Evolutionary conservation across 176 grass and related monocot species (phyloP).

Genomic region (Pontederia crassipes): DNA sequence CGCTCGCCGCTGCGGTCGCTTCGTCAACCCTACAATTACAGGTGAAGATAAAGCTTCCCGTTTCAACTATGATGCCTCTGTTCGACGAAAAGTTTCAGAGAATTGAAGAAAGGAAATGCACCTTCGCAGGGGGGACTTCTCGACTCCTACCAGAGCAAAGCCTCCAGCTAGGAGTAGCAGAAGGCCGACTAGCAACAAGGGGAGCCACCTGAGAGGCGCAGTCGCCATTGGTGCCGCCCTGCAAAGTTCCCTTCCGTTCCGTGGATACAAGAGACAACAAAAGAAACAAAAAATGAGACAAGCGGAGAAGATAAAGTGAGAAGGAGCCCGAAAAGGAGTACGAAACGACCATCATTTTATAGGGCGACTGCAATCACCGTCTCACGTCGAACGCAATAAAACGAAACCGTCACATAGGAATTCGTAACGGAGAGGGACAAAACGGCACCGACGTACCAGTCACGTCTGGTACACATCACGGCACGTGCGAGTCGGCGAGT

Average conservation of each 20-base stretch:
- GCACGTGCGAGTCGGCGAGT: too few relatives aligned
- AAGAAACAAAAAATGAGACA: too few relatives aligned
- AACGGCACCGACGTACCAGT: too few relatives aligned
- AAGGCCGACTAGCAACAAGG: neutral
- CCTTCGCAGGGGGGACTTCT: neutral
- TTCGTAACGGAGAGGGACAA: too few relatives aligned
- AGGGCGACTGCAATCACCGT: too few relatives aligned
- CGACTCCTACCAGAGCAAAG: neutral
- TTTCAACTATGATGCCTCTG: neutral
- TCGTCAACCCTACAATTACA: neutral
- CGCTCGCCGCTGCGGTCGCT: neutral
- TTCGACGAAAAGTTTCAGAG: neutral
- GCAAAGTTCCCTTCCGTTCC: neutral
- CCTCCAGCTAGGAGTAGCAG: neutral
- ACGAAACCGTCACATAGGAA: too few relatives aligned
- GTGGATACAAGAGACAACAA: too few relatives aligned
- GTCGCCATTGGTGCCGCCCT: neutral
- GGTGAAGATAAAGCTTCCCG: neutral
- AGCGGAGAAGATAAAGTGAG: too few relatives aligned
- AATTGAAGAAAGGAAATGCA: neutral
- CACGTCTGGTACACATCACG: too few relatives aligned
- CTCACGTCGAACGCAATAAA: too few relatives aligned
- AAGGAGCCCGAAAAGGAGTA: too few relatives aligned
- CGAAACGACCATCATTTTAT: too few relatives aligned
- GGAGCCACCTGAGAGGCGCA: neutral